Percentiles rank a stretch among this genome's conserved stretches.
These are phyloP conservation scores for Rhodotorula kratochvilovae DNA, from an alignment of 768 basidiomycete genomes.

Conservation along the genomic window DNA sequence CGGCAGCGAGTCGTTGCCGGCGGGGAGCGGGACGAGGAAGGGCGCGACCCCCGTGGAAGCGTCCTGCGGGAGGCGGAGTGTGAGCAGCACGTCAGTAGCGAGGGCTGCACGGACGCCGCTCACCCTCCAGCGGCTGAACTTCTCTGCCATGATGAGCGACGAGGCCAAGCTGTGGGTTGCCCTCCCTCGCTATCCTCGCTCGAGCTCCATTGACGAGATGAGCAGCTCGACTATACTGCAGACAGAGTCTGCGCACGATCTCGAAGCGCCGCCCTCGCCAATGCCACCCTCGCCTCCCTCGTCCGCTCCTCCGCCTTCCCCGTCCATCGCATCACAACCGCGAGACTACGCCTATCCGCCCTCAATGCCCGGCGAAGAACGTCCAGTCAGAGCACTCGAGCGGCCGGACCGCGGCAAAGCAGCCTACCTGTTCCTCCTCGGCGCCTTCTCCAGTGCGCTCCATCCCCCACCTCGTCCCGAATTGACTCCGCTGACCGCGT, in stretches of 20 bases:
- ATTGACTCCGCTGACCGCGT: background rate
- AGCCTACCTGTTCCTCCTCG: conserved; percentile 20
- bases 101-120: fast-evolving
- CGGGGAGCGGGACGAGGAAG: conserved; percentile 23
- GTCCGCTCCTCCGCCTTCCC: background rate
- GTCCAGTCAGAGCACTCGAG: background rate
- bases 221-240: no score
- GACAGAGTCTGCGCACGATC: no score
- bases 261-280: no score
- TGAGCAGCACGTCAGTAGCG: background rate
- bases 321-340: no score
- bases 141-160: background rate
- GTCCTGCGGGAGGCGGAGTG: conserved; percentile 6
- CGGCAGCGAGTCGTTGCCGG: background rate
- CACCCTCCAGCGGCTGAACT: background rate
- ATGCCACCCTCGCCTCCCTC: no score
- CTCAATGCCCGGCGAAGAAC: background rate
- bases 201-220: no score
- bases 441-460: conserved; percentile 17
- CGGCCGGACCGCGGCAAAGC: background rate
- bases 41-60: conserved; percentile 28
- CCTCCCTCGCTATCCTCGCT: no score
- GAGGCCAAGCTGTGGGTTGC: background rate
- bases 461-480: background rate
- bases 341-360: conserved; percentile 3